Conservation (phyloP, 108 stramenopile genomes). For the Skeletonema menzelii region DNA sequence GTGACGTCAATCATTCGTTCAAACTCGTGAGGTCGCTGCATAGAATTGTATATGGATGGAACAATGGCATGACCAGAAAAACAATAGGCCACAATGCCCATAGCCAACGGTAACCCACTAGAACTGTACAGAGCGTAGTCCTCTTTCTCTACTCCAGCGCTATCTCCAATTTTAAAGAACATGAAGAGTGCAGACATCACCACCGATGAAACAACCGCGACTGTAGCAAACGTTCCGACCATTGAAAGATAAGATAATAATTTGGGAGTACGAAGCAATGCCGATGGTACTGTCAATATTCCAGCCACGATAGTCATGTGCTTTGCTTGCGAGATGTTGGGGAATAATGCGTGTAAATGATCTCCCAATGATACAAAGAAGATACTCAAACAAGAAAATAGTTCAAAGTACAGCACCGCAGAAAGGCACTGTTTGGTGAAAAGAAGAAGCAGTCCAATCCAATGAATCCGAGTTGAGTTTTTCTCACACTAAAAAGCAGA, state of each 20-base stretch:
- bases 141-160: constrained; percentile 9
- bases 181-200: constrained; percentile 60
- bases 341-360: constrained; percentile 69
- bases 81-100: constrained; percentile 77
- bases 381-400: constrained; percentile 79
- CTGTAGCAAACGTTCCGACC: constrained; percentile 77
- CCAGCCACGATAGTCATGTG: constrained; percentile 64
- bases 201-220: constrained; percentile 61
- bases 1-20: constrained; percentile 67
- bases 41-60: constrained; percentile 77
- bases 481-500: neutral
- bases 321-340: constrained; percentile 43
- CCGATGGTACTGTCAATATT: constrained; percentile 60
- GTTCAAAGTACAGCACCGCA: constrained; percentile 75
- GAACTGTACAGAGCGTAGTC: constrained; percentile 40
- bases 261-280: constrained; percentile 63
- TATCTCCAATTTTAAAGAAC: constrained; percentile 39
- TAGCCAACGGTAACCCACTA: constrained; percentile 55
- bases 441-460: neutral
- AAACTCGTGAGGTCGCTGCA: constrained; percentile 74
- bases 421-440: constrained; percentile 37
- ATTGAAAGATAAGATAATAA: constrained; percentile 71
- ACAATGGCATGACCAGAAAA: constrained; percentile 85
- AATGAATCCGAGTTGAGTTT: neutral
- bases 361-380: constrained; percentile 79